Evolutionary conservation across 2,329 filamentous ascomycete species (phyloP).

Genomic region (Colletotrichum sp.): DNA sequence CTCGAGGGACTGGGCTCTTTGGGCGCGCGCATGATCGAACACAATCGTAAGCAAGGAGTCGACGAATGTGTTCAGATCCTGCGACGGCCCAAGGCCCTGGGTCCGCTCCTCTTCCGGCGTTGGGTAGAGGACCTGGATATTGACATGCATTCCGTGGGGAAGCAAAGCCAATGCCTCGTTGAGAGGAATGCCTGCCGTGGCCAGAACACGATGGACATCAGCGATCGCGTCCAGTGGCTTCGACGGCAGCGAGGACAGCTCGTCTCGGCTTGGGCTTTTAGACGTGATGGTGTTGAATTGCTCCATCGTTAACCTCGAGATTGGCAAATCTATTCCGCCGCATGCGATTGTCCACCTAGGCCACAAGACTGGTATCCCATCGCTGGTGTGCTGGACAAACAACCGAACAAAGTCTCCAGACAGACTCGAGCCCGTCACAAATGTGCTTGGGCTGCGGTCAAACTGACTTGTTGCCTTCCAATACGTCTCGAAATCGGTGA

Average conservation of each 20-base stretch:
- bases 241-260: slow-evolving; percentile 46
- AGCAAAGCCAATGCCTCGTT: slow-evolving; percentile 77
- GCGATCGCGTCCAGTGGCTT: slow-evolving; percentile 62
- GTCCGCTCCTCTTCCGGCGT: slow-evolving; percentile 73
- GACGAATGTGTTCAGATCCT: slow-evolving; percentile 85
- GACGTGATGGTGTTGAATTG: slow-evolving; percentile 68
- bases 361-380: slow-evolving; percentile 86
- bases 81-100: slow-evolving; percentile 73
- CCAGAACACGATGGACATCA: slow-evolving; percentile 74
- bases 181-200: slow-evolving; percentile 79
- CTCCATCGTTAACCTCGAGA: slow-evolving; percentile 77
- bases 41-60: slow-evolving; percentile 85
- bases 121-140: slow-evolving; percentile 91
- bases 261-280: slow-evolving; percentile 44
- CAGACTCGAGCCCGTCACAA: slow-evolving; percentile 93
- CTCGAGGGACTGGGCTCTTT: slow-evolving; percentile 69
- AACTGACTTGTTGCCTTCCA: slow-evolving; percentile 98
- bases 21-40: slow-evolving; percentile 84
- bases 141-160: slow-evolving; percentile 82
- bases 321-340: slow-evolving; percentile 78
- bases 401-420: slow-evolving; percentile 94
- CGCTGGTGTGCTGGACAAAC: slow-evolving; percentile 89
- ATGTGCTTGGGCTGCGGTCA: slow-evolving; percentile 81
- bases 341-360: slow-evolving; percentile 82
- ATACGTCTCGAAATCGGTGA: slow-evolving; percentile 97